Evolutionary conservation across 495 filamentous ascomycete genomes (phyloP), one percentile per base, ranked within the genome.

Genomic region (Penicillium malachiteum): DNA sequence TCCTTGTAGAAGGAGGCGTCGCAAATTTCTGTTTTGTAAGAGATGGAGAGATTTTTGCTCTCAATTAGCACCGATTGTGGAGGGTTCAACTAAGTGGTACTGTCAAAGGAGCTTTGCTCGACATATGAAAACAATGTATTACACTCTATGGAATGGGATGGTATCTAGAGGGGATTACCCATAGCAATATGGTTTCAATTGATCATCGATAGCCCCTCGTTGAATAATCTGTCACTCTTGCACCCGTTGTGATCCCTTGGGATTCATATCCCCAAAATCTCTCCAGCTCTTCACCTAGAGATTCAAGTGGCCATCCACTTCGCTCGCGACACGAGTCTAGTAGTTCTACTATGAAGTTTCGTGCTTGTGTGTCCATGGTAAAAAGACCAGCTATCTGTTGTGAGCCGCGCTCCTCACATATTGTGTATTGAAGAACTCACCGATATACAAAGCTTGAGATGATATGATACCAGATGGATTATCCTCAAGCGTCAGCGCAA

Each of bases 21-120:
- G 69, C 73, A 1, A 78, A 78, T 49, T 78, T 80, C 51, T 77
- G 71, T 47, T 80, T 80, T 58, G 74, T 70, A 13, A 58, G 2
- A 37, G 12, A 37, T 13, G 34, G 5, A 37, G 34, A 37, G 34
- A 37, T 37, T 37, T 37, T 37, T 13, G 34, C 34, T 37, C 34
- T 37, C 9, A 37, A 37, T 37, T 1, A 37, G 12, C 34, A 37
- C 34, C 34, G 34, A 37, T 37, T 37, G 12, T 37, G 34, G 34
- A 3, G 34, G 12, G 34, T 37, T 5, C 9, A 37, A 37, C 2
- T 37, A 13, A 3, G 2, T 13, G 34, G 5, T 9, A 13, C 5
- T 37, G 34, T 37, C 12, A 37, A 7, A 37, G 34, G 34, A 37
- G 34, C 34, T 2, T 7, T 7, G 7, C 34, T 37, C 34, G 5